Evolutionary conservation across 2,329 filamentous ascomycete species (phyloP), one percentile per base, ranked within the genome.

Genomic region (Stagonosporopsis rhizophila): DNA sequence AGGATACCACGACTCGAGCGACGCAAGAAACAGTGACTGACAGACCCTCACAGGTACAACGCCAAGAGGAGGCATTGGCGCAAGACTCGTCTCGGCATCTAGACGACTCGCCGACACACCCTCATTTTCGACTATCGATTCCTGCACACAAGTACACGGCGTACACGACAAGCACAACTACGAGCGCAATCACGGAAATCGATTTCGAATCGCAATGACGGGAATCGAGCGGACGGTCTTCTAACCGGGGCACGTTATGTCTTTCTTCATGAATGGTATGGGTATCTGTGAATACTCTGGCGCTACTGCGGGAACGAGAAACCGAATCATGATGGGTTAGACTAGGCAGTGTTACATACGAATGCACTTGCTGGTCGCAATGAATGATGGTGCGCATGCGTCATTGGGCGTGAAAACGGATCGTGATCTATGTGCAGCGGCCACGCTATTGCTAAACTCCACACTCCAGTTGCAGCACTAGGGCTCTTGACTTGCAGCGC

Each of bases 21-120:
- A 57, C 19, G 22, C 28, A 20, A 52, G 49, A 20, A 55, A 35
- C 17, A 49, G 32, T 32, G 20, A 56, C 61, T 65, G 41, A 66
- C 64, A 56, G 44, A 14, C 22, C 23, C 28, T 40, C 27, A 74
- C 80, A 99, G 95, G 85, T 99, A 99, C 89, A 99, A 99, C 87
- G 93, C 95, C 78, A 99, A 99, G 91, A 87, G 95, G 83, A 91
- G 95, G 85, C 95, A 99, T 82, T 99, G 95, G 95, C 92, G 95
- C 86, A 99, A 99, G 94, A 98, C 95, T 80, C 90, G 92, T 80
- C 92, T 99, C 84, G 92, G 92, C 80, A 96, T 99, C 86, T 99
- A 95, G 86, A 87, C 82, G 80, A 81, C 79, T 84, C 81, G 76
- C 79, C 76, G 73, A 74, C 67, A 66, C 73, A 63, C 61, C 54